Evolutionary conservation across 257 asterid genomes (phyloP).

Genomic region (Mitragyna speciosa): DNA sequence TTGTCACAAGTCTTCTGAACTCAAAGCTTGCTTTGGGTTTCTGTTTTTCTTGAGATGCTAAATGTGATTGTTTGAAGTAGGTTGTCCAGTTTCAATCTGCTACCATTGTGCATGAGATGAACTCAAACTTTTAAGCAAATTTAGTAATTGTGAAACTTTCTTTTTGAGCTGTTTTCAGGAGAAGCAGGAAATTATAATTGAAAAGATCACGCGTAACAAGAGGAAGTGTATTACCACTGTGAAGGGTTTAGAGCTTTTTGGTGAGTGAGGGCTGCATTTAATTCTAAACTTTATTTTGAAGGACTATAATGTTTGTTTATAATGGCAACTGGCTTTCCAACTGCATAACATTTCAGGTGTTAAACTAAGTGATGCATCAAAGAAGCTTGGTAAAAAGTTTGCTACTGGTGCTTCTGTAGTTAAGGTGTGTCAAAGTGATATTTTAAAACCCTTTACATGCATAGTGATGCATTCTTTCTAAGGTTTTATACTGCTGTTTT

Average conservation of each 20-base stretch:
- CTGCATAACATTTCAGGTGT: slow-evolving; percentile 55
- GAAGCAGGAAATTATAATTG: slow-evolving; percentile 84
- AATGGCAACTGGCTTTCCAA: slow-evolving; percentile 8
- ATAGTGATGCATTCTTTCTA: neutral
- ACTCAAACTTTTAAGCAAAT: too few relatives aligned
- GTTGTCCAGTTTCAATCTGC: too few relatives aligned
- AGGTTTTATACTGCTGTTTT: slow-evolving; percentile 22
- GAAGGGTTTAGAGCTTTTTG: slow-evolving; percentile 92
- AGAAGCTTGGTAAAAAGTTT: slow-evolving; percentile 95
- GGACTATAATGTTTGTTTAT: slow-evolving; percentile 13
- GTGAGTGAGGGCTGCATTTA: slow-evolving; percentile 38
- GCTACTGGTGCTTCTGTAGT: slow-evolving; percentile 99
- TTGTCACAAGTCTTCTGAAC: neutral
- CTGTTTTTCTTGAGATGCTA: neutral
- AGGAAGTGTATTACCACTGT: slow-evolving; percentile 93
- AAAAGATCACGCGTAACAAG: slow-evolving; percentile 92
- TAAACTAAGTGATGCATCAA: slow-evolving; percentile 91
- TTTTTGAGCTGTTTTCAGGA: slow-evolving; percentile 52
- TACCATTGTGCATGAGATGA: too few relatives aligned
- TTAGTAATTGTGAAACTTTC: neutral
- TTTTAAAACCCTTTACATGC: slow-evolving; percentile 3
- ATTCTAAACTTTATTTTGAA: slow-evolving; percentile 7
- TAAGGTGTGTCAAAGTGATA: slow-evolving; percentile 51
- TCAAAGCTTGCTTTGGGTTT: neutral
- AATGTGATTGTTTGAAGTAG: neutral